Evolutionary conservation across 2,329 filamentous ascomycete species (phyloP).

Genomic region (Endoconidiophora polonica): DNA sequence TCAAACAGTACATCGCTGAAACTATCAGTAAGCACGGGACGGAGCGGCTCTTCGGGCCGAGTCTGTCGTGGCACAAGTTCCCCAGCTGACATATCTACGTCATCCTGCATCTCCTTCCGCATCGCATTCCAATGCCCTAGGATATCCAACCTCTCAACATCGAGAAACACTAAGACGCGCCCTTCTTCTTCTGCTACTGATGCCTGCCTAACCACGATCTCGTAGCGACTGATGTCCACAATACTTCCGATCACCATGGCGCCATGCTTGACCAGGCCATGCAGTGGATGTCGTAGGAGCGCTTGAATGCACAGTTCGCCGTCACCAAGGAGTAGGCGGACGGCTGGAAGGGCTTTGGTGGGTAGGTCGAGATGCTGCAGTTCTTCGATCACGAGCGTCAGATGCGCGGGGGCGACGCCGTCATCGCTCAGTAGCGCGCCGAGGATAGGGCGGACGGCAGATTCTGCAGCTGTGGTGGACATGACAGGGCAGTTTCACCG

Average conservation of each 20-base stretch:
- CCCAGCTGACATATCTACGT: not conserved
- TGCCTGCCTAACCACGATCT: constrained; percentile 11
- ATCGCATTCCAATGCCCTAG: not conserved
- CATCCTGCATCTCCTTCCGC: not conserved
- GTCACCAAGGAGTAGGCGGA: constrained; percentile 35
- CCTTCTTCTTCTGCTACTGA: not conserved
- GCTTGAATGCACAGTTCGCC: constrained; percentile 38
- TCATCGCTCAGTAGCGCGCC: constrained; percentile 50
- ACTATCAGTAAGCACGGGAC: not conserved
- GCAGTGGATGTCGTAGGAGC: constrained; percentile 28
- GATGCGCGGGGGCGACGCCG: constrained; percentile 67
- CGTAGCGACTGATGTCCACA: constrained; percentile 28
- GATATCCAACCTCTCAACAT: constrained; percentile 3
- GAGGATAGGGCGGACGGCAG: constrained; percentile 66
- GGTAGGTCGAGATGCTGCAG: constrained; percentile 19
- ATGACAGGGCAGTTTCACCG: too few species aligned
- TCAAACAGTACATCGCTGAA: constrained; percentile 10
- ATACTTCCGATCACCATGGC: constrained; percentile 32
- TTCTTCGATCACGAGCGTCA: constrained; percentile 51
- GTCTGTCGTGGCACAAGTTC: not conserved
- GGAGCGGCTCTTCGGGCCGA: not conserved
- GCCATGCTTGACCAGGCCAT: constrained; percentile 29
- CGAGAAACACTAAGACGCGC: not conserved
- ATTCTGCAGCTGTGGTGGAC: constrained; percentile 51
- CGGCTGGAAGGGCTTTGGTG: constrained; percentile 19